Conservation (phyloP, 495 filamentous ascomycete genomes). For the Lophiotrema nucula region DNA sequence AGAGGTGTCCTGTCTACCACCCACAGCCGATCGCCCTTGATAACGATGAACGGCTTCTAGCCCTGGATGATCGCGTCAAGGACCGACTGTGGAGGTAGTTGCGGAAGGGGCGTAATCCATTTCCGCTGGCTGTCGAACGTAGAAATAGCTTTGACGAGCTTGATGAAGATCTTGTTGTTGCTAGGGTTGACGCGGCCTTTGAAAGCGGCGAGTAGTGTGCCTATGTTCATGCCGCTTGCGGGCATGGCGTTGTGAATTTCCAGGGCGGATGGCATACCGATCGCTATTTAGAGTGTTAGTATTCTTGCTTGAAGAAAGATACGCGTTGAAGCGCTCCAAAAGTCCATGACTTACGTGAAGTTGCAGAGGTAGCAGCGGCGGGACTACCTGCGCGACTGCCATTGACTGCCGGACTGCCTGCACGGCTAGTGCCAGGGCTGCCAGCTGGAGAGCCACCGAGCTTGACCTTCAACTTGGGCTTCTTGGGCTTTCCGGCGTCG, state of each 20-base stretch:
- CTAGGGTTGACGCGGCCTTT: constrained; percentile 53
- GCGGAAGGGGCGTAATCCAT: constrained; percentile 21
- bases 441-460: constrained; percentile 41
- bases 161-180: constrained; percentile 49
- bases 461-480: constrained; percentile 66
- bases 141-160: constrained; percentile 52
- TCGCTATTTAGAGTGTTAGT: too few relatives aligned
- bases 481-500: constrained; percentile 64
- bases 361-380: constrained; percentile 34
- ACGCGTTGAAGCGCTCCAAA: constrained; percentile 26
- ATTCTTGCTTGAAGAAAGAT: constrained; percentile 10
- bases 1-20: too few relatives aligned
- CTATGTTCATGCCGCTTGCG: constrained; percentile 64
- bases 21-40: too few relatives aligned
- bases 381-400: constrained; percentile 48
- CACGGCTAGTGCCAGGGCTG: constrained; percentile 44
- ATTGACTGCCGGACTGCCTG: constrained; percentile 45
- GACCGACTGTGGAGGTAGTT: constrained; percentile 8
- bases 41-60: too few relatives aligned
- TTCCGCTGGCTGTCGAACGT: constrained; percentile 40
- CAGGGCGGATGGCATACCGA: constrained; percentile 51
- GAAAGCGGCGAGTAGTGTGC: constrained; percentile 61
- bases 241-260: constrained; percentile 72
- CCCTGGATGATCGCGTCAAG: too few relatives aligned
- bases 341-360: constrained; percentile 17